Percentiles rank a stretch among this genome's conserved stretches.
Evolutionary conservation across 2,329 filamentous ascomycete genomes (phyloP).

Genomic region (Ceratocystis lukuohia): DNA sequence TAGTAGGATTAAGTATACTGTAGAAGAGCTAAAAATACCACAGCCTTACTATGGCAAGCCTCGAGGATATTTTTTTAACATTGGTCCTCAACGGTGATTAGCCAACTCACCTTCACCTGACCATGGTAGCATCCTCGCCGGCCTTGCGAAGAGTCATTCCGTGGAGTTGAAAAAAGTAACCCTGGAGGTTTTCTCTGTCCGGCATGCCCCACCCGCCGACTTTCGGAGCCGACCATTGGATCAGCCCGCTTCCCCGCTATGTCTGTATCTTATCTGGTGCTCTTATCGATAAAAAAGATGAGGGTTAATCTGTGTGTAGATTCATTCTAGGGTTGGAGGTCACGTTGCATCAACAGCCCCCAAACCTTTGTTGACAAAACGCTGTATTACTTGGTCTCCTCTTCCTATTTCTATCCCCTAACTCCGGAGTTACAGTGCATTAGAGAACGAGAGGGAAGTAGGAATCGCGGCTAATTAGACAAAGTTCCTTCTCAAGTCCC

Average conservation of each 20-base stretch:
- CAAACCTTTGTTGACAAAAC: neutral
- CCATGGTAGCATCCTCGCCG: neutral
- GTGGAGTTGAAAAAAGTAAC: too few species aligned
- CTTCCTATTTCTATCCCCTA: neutral
- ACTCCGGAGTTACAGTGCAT: neutral
- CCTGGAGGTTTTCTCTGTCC: neutral
- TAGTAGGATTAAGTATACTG: too few species aligned
- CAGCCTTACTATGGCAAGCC: too few species aligned
- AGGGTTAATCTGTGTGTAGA: too few species aligned
- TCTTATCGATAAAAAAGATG: neutral
- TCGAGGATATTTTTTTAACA: too few species aligned
- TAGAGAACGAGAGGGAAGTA: too few species aligned
- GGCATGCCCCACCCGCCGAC: constrained; percentile 7
- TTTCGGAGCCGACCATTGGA: constrained; percentile 4
- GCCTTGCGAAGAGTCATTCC: neutral
- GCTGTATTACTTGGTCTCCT: neutral
- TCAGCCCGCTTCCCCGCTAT: neutral
- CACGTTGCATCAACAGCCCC: too few species aligned
- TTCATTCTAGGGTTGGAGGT: too few species aligned
- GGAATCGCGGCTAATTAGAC: neutral
- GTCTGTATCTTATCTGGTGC: neutral
- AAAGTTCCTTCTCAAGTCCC: neutral
- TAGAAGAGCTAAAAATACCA: too few species aligned
- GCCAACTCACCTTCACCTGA: too few species aligned
- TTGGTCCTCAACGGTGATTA: too few species aligned